Evolutionary conservation across 179 eudicot species (phyloP), one percentile per base, ranked within the genome.

Genomic region (Corrigiola litoralis): DNA sequence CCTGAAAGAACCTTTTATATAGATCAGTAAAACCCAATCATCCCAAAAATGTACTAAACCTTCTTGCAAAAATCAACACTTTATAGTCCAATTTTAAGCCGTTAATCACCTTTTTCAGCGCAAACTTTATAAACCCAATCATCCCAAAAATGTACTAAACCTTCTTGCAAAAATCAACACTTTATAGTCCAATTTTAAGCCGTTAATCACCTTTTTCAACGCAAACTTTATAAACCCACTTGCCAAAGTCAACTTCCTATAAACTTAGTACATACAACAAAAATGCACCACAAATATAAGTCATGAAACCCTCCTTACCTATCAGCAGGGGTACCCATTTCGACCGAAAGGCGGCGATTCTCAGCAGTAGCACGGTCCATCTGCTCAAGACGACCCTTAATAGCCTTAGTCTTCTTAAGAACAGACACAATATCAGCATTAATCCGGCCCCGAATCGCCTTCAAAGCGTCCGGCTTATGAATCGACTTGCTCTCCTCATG

Each of bases 401-500:
- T 92, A 1, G 75, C 67, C 41, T 77, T 80, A 4, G 98, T 75
- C 68, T 79, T 86, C 75, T 82, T 85, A 48, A 84, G 75, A 6
- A 92, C 97, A 16, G 87, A 17, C 3, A 92, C 59, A 11, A 92
- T 74, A 7, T 92, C 92, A 0, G 81, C 64, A 54, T 90, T 92
- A 20, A 90, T 88, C 1, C 79, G 58, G 23, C 59, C 51, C 13
- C 90, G 73, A n/a, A 87, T 58, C 12, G 79, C 68, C 72, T 90
- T 92, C 50, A 90, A 48, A 2, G 87, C 85, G 0, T 87, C 97
- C 0, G 94, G 87, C 28, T 87, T 92, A 71, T 90, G 98, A 12
- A 85, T 33, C 0, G 90, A 70, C 54, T 87, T 92, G 58, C 84
- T 66, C 67, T 85, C 92, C 20, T 85, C 86, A 63, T 84, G 79